Evolutionary conservation across 768 basidiomycete species (phyloP), one percentile per base, ranked within the genome.

Genomic region (Boletus subcaerulescens): DNA sequence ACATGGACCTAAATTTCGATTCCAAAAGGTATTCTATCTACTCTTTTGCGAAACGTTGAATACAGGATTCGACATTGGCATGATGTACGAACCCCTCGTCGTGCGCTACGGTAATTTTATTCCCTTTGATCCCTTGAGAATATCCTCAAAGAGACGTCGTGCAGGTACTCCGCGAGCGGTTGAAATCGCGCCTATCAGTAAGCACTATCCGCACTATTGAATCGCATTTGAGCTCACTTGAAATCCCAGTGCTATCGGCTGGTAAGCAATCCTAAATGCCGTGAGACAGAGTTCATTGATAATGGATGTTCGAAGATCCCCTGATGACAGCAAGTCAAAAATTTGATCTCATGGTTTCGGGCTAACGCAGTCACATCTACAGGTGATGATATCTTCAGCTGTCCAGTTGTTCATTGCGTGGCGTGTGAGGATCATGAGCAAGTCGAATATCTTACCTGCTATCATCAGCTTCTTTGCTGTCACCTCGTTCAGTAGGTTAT

Each of bases 391-490:
- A 22, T 77, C 75, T 3, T 60, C 71, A 17, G 57, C 73, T 11
- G 78, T 80, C 9, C 79, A 81, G 52, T 50, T 75, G 8, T 82
- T 82, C 62, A 80, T 78, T 44, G 76, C 77, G 4, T 76, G 74
- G 73, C 67, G 75, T 26, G 73, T 76, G 39, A 71, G 66, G 26
- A 63, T 74, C 12, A 60, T 77, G 50, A 73, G 67, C 6, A 59
- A 60, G 36, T 73, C 70, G 43, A 58, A 45, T 9, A 53, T 63
- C 24, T 41, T 69, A 15, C 69, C 69, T 18, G 41, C 31, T 15
- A 39, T 72, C 31, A 70, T 76, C 42, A 14, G 13, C 47, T 46
- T 59, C 26, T 35, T 63, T 9, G 58, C 58, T 4, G 40, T 63
- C 18, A 29, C 49, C 4, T 48, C 62, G 2, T 56, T 63, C 33